phyloP scores from a whole-genome alignment of 2,329 filamentous ascomycete species.

The Colletotrichum echinochloae region DNA sequence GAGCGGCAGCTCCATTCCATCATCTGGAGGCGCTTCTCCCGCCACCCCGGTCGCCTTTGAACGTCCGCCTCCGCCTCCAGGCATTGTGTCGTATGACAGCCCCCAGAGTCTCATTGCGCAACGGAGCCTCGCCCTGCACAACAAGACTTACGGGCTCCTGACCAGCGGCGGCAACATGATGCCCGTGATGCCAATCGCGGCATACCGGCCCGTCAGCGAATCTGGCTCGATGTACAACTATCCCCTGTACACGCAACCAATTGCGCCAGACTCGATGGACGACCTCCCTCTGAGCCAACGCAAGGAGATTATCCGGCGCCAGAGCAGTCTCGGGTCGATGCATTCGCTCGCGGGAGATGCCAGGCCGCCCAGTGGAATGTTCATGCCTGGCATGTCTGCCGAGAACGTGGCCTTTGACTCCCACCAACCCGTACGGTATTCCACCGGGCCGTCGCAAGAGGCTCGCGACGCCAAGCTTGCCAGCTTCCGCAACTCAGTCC shows the following conservation, averaged over 20 bases:
- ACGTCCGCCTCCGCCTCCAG: conserved; percentile 47
- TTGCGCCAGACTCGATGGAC: conserved; percentile 58
- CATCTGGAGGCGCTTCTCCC: conserved; percentile 42
- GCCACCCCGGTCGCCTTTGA: conserved; percentile 29
- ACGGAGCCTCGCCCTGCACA: conserved; percentile 66
- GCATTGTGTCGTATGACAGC: conserved; percentile 63
- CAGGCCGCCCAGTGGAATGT: conserved; percentile 20
- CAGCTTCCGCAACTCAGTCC: conserved; percentile 74
- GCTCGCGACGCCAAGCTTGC: conserved; percentile 71
- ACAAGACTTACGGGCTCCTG: conserved; percentile 60
- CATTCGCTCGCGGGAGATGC: conserved; percentile 41
- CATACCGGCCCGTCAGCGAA: conserved; percentile 53
- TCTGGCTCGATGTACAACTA: conserved; percentile 56
- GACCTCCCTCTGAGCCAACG: conserved; percentile 80
- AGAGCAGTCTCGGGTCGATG: conserved; percentile 55
- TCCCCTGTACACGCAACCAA: conserved; percentile 43
- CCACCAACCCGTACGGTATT: conserved; percentile 65
- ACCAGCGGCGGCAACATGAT: conserved; percentile 44
- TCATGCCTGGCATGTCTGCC: conserved; percentile 41
- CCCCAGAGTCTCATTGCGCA: conserved; percentile 68
- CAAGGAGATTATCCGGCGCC: conserved; percentile 67
- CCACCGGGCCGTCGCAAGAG: conserved; percentile 55
- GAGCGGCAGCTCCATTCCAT: conserved; percentile 31
- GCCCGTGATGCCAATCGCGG: conserved; percentile 43
- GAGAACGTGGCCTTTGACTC: conserved; percentile 61